Evolutionary conservation across 1,284 basidiomycete species (phyloP), one percentile per base, ranked within the genome.

Genomic region (Volvariella surrecta): DNA sequence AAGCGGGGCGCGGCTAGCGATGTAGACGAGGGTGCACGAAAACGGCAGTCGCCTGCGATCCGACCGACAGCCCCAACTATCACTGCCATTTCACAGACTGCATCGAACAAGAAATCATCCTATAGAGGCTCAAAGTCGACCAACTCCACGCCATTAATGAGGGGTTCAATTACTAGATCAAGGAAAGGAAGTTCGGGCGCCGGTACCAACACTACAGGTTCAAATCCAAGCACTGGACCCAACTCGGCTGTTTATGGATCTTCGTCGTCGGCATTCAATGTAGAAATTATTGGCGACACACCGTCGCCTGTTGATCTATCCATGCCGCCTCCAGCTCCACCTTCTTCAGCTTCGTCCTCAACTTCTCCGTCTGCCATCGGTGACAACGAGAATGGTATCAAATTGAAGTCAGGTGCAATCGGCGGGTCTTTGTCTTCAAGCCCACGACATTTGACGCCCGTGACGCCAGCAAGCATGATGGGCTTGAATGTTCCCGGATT

Each of bases 381-480:
- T 7, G 24, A 28, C 11, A 6, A 28, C 11, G 24, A 28, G 6
- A 11, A 28, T 11, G 6, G 24, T 28, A 11, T 28, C 24, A 28
- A 11, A 6, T 6, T 11, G 11, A 28, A 28, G 24, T 28, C 24
- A n/a, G n/a, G n/a, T 49, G 7, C 50, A 52, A 2, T 40, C 60
- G 8, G 24, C 56, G 62, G 4, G 52, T 57, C 6, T 45, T 45
- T 13, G 44, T 57, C 32, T 11, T 44, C 39, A 17, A 20, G 8
- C 13, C 16, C 3, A 17, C 54, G n/a, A 15, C 63, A 69, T 18
- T 66, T 90, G 38, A 75, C 75, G 8, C 90, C 89, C 3, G 87
- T 89, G 42, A 94, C 90, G 0, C 89, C 90, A 0, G 83, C 88
- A 0, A 86, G 76, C 48, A 80, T 93, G 53, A 88, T 94, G 86